Evolutionary conservation across 2,329 filamentous ascomycete genomes (phyloP).

Genomic region (Fusarium cyanostomum): DNA sequence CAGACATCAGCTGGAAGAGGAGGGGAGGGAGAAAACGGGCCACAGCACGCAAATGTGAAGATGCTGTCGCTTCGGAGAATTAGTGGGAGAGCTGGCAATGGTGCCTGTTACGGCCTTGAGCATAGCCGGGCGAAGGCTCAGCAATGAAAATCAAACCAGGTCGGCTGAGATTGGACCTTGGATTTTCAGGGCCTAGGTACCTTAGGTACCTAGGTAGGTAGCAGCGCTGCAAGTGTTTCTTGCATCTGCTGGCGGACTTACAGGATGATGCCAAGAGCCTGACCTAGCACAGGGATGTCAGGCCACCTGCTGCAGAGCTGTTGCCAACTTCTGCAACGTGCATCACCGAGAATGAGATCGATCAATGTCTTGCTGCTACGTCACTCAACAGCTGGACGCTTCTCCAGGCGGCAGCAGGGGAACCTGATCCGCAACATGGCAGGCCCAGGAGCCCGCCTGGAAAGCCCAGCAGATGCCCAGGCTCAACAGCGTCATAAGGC

Average conservation of each 20-base stretch:
- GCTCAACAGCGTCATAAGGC: neutral
- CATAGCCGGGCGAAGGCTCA: neutral
- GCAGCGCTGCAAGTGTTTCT: slow-evolving; percentile 8
- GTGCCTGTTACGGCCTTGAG: neutral
- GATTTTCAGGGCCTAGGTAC: neutral
- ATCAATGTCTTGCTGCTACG: slow-evolving; percentile 17
- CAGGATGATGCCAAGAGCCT: too few relatives aligned
- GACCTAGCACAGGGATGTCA: neutral
- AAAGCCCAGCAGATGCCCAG: neutral
- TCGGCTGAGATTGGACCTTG: neutral
- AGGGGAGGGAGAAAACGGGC: neutral
- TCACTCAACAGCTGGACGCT: slow-evolving; percentile 3
- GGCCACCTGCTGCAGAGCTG: neutral
- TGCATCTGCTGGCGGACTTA: neutral
- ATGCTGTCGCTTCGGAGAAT: neutral
- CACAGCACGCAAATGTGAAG: neutral
- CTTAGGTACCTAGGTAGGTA: too few relatives aligned
- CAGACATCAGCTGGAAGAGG: neutral
- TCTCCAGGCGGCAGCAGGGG: too few relatives aligned
- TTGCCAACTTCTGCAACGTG: neutral
- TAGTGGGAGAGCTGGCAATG: neutral
- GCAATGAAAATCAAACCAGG: neutral
- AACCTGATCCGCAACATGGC: neutral
- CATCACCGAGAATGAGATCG: neutral
- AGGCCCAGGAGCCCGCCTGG: neutral